Evolutionary conservation across 345 rosid species (phyloP).

Genomic region (Salix caprea): DNA sequence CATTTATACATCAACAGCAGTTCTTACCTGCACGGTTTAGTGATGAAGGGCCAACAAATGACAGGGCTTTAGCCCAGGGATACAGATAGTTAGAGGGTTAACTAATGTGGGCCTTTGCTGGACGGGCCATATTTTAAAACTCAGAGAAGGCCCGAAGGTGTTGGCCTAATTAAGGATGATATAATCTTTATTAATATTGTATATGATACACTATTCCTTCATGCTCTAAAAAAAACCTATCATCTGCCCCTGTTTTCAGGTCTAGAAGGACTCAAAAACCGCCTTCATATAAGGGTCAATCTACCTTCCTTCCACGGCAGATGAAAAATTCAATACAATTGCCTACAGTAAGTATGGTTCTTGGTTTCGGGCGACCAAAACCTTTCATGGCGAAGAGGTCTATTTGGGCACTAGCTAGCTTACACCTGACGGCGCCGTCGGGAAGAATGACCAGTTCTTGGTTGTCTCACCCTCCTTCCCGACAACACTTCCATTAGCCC

Average conservation of each 20-base stretch:
- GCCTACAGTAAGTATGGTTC: conserved; percentile 2
- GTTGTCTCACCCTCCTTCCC: conserved; percentile 39
- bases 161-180: too few species aligned
- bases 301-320: background rate
- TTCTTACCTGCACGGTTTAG: too few species aligned
- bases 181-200: too few species aligned
- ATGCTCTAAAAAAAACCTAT: conserved; percentile 7
- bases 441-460: conserved; percentile 82
- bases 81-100: too few species aligned
- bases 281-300: conserved; percentile 35
- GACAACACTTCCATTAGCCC: conserved; percentile 46
- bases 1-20: too few species aligned
- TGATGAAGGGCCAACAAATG: too few species aligned
- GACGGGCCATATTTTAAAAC: too few species aligned
- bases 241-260: conserved; percentile 20
- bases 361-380: conserved; percentile 4
- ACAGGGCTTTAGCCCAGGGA: too few species aligned
- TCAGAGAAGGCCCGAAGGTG: too few species aligned
- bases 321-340: conserved; percentile 8
- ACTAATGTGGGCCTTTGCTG: too few species aligned
- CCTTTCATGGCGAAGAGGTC: conserved; percentile 9
- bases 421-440: conserved; percentile 60
- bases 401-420: conserved; percentile 33
- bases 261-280: conserved; percentile 44
- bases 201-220: conserved; percentile 14